Evolutionary conservation across 2,329 filamentous ascomycete species (phyloP).

Genomic region (Calonectria pauciramosa): DNA sequence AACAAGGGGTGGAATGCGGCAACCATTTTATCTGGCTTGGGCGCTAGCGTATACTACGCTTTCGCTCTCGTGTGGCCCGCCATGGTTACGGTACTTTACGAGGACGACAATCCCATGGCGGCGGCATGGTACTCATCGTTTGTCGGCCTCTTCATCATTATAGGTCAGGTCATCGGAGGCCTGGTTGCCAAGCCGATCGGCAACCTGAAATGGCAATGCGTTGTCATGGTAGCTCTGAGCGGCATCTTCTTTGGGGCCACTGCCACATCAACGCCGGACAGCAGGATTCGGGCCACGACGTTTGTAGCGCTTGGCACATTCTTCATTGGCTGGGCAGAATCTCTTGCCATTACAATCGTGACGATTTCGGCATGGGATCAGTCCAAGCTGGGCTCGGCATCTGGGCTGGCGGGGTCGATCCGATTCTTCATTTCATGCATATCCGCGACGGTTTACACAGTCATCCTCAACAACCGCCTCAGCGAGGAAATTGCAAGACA

Average conservation of each 20-base stretch:
- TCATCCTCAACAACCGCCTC: constrained; percentile 51
- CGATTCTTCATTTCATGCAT: constrained; percentile 52
- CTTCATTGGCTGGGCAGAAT: constrained; percentile 53
- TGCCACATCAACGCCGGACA: constrained; percentile 47
- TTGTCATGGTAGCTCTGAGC: constrained; percentile 45
- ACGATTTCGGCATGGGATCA: constrained; percentile 52
- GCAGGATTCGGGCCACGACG: constrained; percentile 41
- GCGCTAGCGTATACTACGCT: constrained; percentile 55
- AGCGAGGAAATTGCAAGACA: constrained; percentile 45
- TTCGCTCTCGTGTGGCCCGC: constrained; percentile 54
- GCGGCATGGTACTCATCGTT: constrained; percentile 45
- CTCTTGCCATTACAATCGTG: constrained; percentile 51
- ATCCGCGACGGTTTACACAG: constrained; percentile 51
- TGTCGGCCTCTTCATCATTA: constrained; percentile 46
- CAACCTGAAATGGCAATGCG: constrained; percentile 50
- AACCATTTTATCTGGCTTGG: constrained; percentile 50
- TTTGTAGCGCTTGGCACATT: constrained; percentile 50
- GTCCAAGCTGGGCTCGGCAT: constrained; percentile 51
- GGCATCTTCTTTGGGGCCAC: constrained; percentile 49
- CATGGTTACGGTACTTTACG: constrained; percentile 51
- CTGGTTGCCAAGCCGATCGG: constrained; percentile 45
- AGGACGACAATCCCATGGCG: constrained; percentile 40
- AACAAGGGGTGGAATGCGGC: constrained; percentile 50
- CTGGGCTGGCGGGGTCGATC: constrained; percentile 53
- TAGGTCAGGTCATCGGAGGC: constrained; percentile 45